These are phyloP conservation scores for Hippophae gyantsensis DNA, from an alignment of 306 rosid species.

Conservation along the genomic window DNA sequence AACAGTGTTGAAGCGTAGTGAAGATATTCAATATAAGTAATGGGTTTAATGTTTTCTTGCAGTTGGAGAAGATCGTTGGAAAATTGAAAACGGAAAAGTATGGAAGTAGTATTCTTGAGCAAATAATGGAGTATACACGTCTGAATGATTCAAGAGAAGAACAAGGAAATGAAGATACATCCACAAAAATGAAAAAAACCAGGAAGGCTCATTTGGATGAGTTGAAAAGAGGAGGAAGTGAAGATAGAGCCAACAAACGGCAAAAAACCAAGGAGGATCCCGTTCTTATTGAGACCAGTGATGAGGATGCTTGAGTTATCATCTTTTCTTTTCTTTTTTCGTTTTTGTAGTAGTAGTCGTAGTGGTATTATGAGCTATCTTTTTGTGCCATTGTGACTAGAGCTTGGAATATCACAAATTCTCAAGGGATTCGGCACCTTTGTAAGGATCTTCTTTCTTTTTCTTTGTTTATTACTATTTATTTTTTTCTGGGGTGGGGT, in stretches of 20 bases:
- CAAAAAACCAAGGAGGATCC: conserved; percentile 45
- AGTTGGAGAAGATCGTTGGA: conserved; percentile 77
- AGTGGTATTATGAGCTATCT: too few species aligned
- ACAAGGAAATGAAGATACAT: conserved; percentile 33
- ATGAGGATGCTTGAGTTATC: conserved; percentile 46
- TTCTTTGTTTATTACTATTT: too few species aligned
- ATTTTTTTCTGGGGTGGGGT: too few species aligned
- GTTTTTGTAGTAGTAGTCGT: background rate
- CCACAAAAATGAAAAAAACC: conserved; percentile 46
- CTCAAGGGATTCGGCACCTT: too few species aligned
- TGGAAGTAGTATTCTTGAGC: conserved; percentile 59
- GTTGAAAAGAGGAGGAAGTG: conserved; percentile 26
- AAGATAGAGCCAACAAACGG: conserved; percentile 44
- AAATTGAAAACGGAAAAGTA: conserved; percentile 69
- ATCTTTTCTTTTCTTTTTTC: background rate
- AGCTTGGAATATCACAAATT: too few species aligned
- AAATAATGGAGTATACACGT: conserved; percentile 37
- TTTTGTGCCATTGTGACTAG: too few species aligned
- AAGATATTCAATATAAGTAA: too few species aligned
- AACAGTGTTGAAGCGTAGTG: too few species aligned
- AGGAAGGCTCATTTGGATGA: conserved; percentile 30
- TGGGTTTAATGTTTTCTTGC: conserved; percentile 16
- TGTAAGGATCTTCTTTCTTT: too few species aligned
- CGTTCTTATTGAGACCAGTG: conserved; percentile 65
- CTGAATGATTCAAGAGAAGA: conserved; percentile 23